Percentiles rank a stretch among this genome's conserved stretches.
These are phyloP conservation scores for Chondrostereum purpureum DNA, from an alignment of 1,284 basidiomycete genomes.

Conservation along the genomic window DNA sequence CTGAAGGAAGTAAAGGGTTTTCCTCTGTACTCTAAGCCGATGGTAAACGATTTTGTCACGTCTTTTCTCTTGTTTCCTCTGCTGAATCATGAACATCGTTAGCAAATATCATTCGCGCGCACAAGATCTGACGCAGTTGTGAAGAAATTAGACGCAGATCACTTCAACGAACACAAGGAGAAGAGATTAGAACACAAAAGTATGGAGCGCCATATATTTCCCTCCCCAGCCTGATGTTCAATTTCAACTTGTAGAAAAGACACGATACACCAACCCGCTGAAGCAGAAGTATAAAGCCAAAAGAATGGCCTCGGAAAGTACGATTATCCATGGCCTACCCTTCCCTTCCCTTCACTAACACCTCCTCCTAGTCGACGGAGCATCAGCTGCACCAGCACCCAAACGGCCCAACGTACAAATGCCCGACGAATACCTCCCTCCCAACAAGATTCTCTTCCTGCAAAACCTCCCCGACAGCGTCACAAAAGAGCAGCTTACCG, in stretches of 20 bases:
- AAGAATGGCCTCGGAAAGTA: conserved; percentile 72
- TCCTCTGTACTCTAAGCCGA: conserved; percentile 93
- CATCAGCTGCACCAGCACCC: conserved; percentile 52
- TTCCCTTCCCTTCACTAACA: conserved; percentile 8
- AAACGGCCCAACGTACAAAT: conserved; percentile 85
- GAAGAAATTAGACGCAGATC: conserved; percentile 55
- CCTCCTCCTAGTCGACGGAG: conserved; percentile 58
- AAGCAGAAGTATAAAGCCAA: conserved; percentile 80
- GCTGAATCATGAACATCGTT: conserved; percentile 12
- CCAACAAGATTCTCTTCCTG: conserved; percentile 98
- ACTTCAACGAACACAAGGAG: conserved; percentile 73
- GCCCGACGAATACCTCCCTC: conserved; percentile 99
- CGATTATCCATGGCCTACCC: conserved; percentile 16
- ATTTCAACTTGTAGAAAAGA: conserved; percentile 53
- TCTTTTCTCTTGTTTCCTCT: conserved; percentile 1
- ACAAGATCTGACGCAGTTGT: conserved; percentile 89
- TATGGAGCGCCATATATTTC: conserved; percentile 26
- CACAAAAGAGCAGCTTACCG: conserved; percentile 84
- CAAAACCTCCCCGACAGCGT: conserved; percentile 93
- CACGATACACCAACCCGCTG: conserved; percentile 81
- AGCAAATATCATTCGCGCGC: conserved; percentile 93
- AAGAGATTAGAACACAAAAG: conserved; percentile 77
- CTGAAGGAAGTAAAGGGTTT: conserved; percentile 91
- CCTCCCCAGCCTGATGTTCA: not conserved
- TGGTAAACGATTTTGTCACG: conserved; percentile 53